Conservation (phyloP, 208 protist species). For the Zelonia costaricensis region DNA sequence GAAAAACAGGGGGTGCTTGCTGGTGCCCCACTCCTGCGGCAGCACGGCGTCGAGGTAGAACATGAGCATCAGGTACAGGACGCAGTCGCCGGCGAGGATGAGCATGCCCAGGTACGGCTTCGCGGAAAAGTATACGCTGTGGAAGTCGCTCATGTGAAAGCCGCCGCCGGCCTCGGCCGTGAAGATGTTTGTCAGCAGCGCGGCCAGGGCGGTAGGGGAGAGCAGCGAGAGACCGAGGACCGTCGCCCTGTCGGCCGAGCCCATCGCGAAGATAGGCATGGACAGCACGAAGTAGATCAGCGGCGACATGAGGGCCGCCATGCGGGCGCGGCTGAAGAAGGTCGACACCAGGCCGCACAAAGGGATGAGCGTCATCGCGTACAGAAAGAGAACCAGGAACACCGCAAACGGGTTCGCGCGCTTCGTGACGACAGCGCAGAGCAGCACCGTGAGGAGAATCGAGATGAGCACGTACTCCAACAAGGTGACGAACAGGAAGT, state of each 20-base stretch:
- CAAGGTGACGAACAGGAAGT: constrained; percentile 57
- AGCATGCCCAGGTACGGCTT: constrained; percentile 26
- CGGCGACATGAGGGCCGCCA: constrained; percentile 61
- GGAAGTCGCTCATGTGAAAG: constrained; percentile 32
- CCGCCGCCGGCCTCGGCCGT: constrained; percentile 35
- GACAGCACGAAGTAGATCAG: constrained; percentile 59
- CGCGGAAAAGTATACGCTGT: constrained; percentile 19
- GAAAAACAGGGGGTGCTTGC: constrained; percentile 65
- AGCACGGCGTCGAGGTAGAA: constrained; percentile 74
- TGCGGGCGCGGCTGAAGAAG: constrained; percentile 69
- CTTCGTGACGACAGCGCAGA: constrained; percentile 47
- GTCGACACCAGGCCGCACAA: constrained; percentile 53
- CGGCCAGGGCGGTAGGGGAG: constrained; percentile 49
- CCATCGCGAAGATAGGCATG: constrained; percentile 35
- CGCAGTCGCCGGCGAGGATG: constrained; percentile 33
- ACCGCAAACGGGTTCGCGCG: constrained; percentile 43
- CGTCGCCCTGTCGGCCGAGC: constrained; percentile 6
- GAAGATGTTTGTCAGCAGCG: constrained; percentile 32
- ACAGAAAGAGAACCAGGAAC: constrained; percentile 63
- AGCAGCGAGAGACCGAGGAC: constrained; percentile 43
- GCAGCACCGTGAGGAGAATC: constrained; percentile 51
- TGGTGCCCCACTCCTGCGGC: constrained; percentile 56
- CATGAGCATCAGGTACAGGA: constrained; percentile 55
- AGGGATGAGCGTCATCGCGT: constrained; percentile 42
- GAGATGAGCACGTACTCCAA: constrained; percentile 49